phyloP scores from a whole-genome alignment of 1,139 yeast genomes.

The Lodderomyces metapsilosis region DNA sequence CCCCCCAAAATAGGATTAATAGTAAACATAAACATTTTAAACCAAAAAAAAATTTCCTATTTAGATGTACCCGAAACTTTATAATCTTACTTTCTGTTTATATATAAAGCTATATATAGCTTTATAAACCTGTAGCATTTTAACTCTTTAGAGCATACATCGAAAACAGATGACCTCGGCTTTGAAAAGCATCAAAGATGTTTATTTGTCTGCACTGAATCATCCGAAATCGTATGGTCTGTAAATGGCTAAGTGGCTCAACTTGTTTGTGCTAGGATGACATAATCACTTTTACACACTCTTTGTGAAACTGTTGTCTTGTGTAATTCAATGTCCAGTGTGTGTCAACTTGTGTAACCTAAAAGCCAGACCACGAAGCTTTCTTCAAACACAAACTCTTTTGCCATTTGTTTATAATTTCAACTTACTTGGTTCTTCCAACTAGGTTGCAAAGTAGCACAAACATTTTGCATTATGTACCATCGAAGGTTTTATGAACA shows the following conservation, averaged over 20 bases:
- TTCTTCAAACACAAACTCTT: background rate
- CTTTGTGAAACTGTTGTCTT: background rate
- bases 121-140: no score
- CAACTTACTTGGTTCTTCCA: background rate
- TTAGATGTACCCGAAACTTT: no score
- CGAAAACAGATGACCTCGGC: background rate
- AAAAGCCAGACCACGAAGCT: no score
- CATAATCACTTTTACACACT: background rate
- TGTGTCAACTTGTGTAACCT: background rate
- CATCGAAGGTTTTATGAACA: conserved; percentile 1
- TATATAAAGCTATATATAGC: no score
- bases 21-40: conserved; percentile 3
- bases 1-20: background rate
- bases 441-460: background rate
- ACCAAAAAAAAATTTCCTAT: background rate
- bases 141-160: background rate
- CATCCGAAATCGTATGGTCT: no score
- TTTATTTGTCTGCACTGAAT: no score
- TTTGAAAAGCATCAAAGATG: background rate
- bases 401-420: background rate
- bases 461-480: background rate
- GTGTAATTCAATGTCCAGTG: no score
- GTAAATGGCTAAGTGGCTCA: no score
- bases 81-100: no score
- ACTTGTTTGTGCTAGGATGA: no score